Evolutionary conservation across 805 yeast genomes (phyloP).

Genomic region (Blastobotrys parvus): DNA sequence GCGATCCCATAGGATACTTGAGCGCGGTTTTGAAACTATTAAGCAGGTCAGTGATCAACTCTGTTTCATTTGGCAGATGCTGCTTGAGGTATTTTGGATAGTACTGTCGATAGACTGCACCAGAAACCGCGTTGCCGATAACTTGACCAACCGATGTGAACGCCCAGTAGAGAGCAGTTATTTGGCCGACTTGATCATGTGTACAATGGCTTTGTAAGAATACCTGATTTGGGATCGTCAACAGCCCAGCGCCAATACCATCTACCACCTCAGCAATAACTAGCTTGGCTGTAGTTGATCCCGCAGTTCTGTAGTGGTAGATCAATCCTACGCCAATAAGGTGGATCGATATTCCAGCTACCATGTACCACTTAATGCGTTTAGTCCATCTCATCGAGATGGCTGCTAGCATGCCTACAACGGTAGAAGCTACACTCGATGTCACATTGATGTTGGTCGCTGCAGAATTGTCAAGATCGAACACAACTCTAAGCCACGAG

Average conservation of each 20-base stretch:
- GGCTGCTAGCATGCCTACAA: constrained; percentile 7
- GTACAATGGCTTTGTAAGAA: constrained; percentile 4
- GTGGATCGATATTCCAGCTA: constrained; percentile 52
- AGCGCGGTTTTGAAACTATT: not conserved
- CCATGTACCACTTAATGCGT: constrained; percentile 33
- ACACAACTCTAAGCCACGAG: constrained; percentile 10
- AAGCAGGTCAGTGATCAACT: not conserved
- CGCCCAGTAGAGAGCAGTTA: constrained; percentile 6
- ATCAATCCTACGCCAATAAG: constrained; percentile 52
- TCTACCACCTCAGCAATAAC: constrained; percentile 55
- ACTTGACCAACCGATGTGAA: constrained; percentile 6
- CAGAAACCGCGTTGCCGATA: constrained; percentile 8
- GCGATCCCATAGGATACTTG: constrained; percentile 4
- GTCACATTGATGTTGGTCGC: constrained; percentile 11
- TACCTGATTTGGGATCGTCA: constrained; percentile 41
- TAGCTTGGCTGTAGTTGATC: constrained; percentile 42
- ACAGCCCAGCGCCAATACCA: constrained; percentile 67
- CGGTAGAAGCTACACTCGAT: constrained; percentile 9
- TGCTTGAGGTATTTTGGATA: constrained; percentile 1
- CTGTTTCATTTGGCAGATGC: not conserved
- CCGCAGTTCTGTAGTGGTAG: constrained; percentile 45
- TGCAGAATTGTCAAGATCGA: constrained; percentile 8
- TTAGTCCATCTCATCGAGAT: constrained; percentile 3
- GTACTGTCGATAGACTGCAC: constrained; percentile 7
- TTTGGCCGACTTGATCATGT: constrained; percentile 7